Base-by-base conservation (phyloP, 2,329 filamentous ascomycete genomes). In the Cladosporium halotolerans region DNA sequence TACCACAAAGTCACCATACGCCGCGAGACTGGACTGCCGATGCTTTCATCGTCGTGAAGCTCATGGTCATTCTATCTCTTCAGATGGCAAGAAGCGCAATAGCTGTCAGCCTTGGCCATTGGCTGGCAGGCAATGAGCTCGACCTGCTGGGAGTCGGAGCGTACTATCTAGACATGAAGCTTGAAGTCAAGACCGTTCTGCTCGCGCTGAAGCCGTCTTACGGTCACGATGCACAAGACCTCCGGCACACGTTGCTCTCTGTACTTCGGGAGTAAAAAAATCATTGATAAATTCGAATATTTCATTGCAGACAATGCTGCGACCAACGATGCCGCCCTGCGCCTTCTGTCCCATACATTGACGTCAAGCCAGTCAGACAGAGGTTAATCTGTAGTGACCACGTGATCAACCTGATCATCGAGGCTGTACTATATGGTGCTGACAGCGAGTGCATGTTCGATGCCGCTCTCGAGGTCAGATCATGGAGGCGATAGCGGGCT, bases 221-320 rank as follows among this genome's bases (percentile, higher is more conserved):
- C 19, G 36, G 46, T 4, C 46, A 49, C 34, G 16, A 14, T 33
- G 46, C 7, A 4, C 2, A 11, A 14, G 11, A 41, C 9, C 13
- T 49, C 3, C 4, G 14, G 7, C 13, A 49, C 1, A 14, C 13
- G 13, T 18, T 49, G 2, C 9, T 49, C 5, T 14, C 13, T 19
- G 33, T 49, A 16, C 28, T 39, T 11, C n/a, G 13, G 31, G 46
- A 49, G 5, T 49, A n/a, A 41, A 16, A 41, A 40, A 8, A 49
- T 49, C n/a, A 41, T 18, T n/a, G 14, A 39, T 9, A 39, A 50
- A 13, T 23, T 61, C 32, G 53, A 46, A 16, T 60, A 58, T 46
- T 59, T 58, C 47, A 55, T 58, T 14, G 45, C 53, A 14, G 55
- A 58, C 55, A 61, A 61, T 36, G 59, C 58, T 11, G n/a, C 10